These are phyloP conservation scores for Punctularia strigosozonata DNA, from an alignment of 768 basidiomycete genomes.

Conservation along the genomic window DNA sequence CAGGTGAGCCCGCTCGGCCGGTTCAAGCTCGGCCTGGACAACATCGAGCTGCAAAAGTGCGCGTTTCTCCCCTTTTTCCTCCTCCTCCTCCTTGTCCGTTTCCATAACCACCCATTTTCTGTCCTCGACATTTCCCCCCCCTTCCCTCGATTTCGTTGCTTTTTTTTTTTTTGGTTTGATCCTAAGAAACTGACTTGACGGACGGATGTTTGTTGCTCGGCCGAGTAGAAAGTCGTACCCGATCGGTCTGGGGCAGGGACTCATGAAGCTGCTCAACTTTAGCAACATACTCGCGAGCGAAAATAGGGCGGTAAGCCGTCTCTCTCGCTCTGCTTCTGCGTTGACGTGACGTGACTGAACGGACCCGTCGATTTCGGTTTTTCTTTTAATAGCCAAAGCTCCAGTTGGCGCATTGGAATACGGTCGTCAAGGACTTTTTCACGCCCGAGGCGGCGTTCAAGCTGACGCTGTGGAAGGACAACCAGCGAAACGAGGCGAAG, in stretches of 20 bases:
- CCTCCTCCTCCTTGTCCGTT: neutral
- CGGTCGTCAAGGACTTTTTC: slow-evolving; percentile 58
- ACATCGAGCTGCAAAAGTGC: too few relatives aligned
- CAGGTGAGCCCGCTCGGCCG: too few relatives aligned
- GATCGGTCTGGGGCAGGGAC: slow-evolving; percentile 49
- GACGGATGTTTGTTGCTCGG: neutral
- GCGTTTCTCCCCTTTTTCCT: neutral
- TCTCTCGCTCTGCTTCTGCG: slow-evolving; percentile 5
- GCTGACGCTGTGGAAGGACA: slow-evolving; percentile 83
- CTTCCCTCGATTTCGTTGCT: too few relatives aligned
- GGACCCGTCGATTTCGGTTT: too few relatives aligned
- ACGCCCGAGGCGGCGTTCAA: slow-evolving; percentile 61
- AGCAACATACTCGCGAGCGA: slow-evolving; percentile 53
- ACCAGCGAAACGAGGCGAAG: slow-evolving; percentile 66
- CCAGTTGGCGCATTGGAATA: slow-evolving; percentile 55
- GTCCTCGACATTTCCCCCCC: too few relatives aligned
- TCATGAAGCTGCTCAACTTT: slow-evolving; percentile 56
- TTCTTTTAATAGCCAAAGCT: slow-evolving; percentile 36
- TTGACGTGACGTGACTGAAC: too few relatives aligned
- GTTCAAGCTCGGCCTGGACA: too few relatives aligned
- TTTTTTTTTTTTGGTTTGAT: too few relatives aligned
- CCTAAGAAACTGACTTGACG: too few relatives aligned
- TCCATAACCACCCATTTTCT: too few relatives aligned
- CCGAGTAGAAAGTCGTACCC: slow-evolving; percentile 19
- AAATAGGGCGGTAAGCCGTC: slow-evolving; percentile 28